Evolutionary conservation across 352 stramenopile genomes (phyloP).

Genomic region (Globisporangium nagaii): DNA sequence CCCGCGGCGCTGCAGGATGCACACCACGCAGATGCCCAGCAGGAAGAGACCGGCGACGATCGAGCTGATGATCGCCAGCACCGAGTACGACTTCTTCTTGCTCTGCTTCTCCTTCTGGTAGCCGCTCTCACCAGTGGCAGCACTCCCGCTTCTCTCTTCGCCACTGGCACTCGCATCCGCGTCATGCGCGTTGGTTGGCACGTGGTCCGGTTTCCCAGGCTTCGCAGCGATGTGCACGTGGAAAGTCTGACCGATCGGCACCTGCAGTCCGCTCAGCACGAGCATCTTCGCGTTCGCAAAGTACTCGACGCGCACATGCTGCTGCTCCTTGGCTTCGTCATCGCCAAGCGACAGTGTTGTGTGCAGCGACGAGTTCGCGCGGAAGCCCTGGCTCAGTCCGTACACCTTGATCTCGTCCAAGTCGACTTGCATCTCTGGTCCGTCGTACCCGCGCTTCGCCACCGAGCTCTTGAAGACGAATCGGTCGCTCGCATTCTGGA

Average conservation of each 20-base stretch:
- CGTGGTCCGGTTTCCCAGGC: constrained; percentile 12
- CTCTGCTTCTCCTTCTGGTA: constrained; percentile 1
- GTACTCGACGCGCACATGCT: constrained; percentile 41
- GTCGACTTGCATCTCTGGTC: constrained; percentile 60
- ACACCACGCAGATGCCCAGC: constrained; percentile 29
- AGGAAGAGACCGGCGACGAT: constrained; percentile 40
- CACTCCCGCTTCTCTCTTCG: neutral
- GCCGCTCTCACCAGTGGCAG: neutral
- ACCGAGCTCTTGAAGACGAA: constrained; percentile 38
- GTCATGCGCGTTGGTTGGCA: constrained; percentile 5
- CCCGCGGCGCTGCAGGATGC: constrained; percentile 26
- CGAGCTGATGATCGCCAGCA: constrained; percentile 34
- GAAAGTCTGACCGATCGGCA: constrained; percentile 45
- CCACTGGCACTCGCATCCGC: neutral
- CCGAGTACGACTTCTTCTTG: constrained; percentile 17
- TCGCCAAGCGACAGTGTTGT: constrained; percentile 12
- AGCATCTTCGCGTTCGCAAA: constrained; percentile 65
- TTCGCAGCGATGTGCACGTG: constrained; percentile 28
- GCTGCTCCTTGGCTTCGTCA: neutral
- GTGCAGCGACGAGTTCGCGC: constrained; percentile 52
- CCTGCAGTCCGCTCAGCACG: constrained; percentile 38
- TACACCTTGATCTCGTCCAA: constrained; percentile 51
- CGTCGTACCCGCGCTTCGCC: constrained; percentile 43
- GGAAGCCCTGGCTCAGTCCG: constrained; percentile 40
- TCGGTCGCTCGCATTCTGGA: constrained; percentile 24